A percentile compares a stretch with the other conserved stretches of the same genome.
These are phyloP conservation scores for Euphorbia celastroides DNA, from an alignment of 441 rosid genomes.

Conservation along the genomic window DNA sequence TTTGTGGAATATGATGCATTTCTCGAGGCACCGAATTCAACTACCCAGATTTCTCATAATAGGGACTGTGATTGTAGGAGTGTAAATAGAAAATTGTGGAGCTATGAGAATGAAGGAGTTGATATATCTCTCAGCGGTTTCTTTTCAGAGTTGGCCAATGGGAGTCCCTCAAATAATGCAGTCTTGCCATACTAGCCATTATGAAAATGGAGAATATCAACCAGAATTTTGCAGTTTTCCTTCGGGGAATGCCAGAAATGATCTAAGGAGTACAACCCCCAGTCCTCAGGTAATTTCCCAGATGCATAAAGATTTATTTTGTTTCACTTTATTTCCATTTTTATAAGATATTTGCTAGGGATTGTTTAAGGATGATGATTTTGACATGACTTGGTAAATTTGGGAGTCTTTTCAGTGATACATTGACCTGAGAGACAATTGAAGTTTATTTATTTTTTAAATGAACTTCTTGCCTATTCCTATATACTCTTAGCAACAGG, in stretches of 20 bases:
- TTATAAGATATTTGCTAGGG: too few species aligned
- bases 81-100: constrained; percentile 69
- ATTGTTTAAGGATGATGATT: too few species aligned
- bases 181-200: constrained; percentile 31
- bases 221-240: constrained; percentile 63
- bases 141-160: constrained; percentile 42
- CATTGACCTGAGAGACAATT: too few species aligned
- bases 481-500: too few species aligned
- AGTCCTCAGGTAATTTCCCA: constrained; percentile 68
- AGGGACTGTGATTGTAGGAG: constrained; percentile 49
- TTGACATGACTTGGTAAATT: too few species aligned
- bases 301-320: neutral
- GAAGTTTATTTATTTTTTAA: too few species aligned
- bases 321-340: neutral
- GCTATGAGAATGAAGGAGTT: constrained; percentile 55
- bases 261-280: constrained; percentile 51
- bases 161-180: constrained; percentile 38
- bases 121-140: constrained; percentile 83
- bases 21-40: constrained; percentile 58
- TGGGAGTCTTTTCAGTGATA: too few species aligned
- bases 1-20: constrained; percentile 61
- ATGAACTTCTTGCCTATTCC: too few species aligned
- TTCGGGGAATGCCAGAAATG: constrained; percentile 39
- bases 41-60: constrained; percentile 38
- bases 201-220: constrained; percentile 33